Base-by-base conservation (phyloP, 1,284 basidiomycete species). In the Erythrobasidium hasegawianum region DNA sequence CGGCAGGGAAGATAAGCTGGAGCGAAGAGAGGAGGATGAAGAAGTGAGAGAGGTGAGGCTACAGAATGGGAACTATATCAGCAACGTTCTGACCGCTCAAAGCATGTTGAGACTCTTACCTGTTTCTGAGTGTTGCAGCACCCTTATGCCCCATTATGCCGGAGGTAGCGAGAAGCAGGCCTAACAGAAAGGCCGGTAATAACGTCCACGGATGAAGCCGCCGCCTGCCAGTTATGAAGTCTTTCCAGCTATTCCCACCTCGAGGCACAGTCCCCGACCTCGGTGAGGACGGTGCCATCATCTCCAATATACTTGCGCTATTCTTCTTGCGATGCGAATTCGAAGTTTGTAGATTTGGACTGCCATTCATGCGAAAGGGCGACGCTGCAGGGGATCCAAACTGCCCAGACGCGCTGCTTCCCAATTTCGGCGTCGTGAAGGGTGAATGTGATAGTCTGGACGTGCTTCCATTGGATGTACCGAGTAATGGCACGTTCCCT, bases 151-250 rank as follows among this genome's bases (percentile, higher is more conserved):
- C 68, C 7, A 71, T 40, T 2, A 64, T 3, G n/a, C 71, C 70
- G 1, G 56, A 67, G 59, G 61, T 57, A 13, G 70, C 67, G 26
- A 73, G 5, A n/a, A 71, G 27, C 18, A 70, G 26, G 13, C 72
- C 72, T 24, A 71, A 27, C 1, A 73, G 33, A 57, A 70, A 70
- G 1, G 71, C 70, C 1, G 72, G 72, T 14, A 71, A 29, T 13
- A 73, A 64, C 8, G 66, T 38, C 18, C 55, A 45, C 38, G 60
- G 43, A 38, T 56, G 59, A 16, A 67, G 56, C 38, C 55, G 47
- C 56, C 40, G 41, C n/a, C 55, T 49, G 8, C 56, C 56, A 5
- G 55, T 58, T 7, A 65, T 40, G 1, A 50, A 50, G 26, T 43
- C 62, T 58, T 43, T 50, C 55, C 55, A 65, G 10, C 62, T 52